Percentiles rank a stretch among this genome's conserved stretches.
Evolutionary conservation across 2,329 filamentous ascomycete genomes (phyloP).

Genomic region (Neopestalotiopsis sp.): DNA sequence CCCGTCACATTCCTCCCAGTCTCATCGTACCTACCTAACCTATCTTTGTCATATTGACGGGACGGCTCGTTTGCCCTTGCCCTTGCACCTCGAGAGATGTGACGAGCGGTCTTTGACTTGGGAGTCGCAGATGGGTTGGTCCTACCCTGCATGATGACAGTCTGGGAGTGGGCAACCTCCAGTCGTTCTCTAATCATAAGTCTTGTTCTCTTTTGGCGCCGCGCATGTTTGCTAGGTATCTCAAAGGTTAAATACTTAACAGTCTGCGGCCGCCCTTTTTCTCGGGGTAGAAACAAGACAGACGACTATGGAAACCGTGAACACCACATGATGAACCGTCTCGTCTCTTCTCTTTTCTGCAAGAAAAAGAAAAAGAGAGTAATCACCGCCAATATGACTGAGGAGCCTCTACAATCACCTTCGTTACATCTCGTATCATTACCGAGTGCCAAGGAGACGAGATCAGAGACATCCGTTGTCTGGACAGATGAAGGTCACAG

Average conservation of each 20-base stretch:
- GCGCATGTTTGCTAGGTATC: slow-evolving; percentile 20
- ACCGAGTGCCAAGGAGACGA: not conserved
- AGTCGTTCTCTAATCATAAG: too few species aligned
- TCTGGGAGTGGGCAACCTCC: too few species aligned
- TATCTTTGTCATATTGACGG: too few species aligned
- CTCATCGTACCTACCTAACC: too few species aligned
- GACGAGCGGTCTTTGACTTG: too few species aligned
- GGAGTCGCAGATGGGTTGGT: too few species aligned
- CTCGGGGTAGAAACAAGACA: not conserved
- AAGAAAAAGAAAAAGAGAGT: not conserved
- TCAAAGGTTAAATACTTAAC: slow-evolving; percentile 12
- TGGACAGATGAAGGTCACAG: not conserved
- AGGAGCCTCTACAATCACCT: not conserved
- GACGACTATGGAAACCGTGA: not conserved
- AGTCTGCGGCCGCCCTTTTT: not conserved
- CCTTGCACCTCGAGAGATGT: too few species aligned
- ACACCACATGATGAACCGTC: not conserved
- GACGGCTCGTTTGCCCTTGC: too few species aligned
- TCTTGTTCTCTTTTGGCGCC: not conserved
- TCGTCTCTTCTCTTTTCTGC: not conserved
- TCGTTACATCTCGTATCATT: not conserved
- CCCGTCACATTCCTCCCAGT: too few species aligned
- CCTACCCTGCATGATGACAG: too few species aligned
- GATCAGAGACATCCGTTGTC: not conserved
- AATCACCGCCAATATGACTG: not conserved